phyloP scores from a whole-genome alignment of 768 basidiomycete species.

The Paxillus involutus region DNA sequence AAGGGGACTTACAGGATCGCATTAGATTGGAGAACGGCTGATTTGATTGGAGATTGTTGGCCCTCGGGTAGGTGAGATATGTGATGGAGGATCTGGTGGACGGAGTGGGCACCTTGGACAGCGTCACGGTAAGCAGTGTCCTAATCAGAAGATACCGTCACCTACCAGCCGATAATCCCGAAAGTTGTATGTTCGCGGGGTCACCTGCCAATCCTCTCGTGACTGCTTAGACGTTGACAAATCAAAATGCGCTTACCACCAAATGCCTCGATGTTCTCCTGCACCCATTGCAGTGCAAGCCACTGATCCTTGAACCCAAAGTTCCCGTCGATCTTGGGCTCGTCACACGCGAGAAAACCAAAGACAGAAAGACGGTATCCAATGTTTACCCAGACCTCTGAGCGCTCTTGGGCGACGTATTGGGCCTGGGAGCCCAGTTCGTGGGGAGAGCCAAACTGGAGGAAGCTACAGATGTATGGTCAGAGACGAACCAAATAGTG shows the following conservation, averaged over 20 bases:
- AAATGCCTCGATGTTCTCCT: slow-evolving; percentile 62
- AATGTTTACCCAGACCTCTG: slow-evolving; percentile 75
- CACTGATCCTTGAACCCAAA: slow-evolving; percentile 87
- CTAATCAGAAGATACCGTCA: background rate
- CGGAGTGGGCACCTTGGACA: slow-evolving; percentile 64
- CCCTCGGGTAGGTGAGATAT: slow-evolving; percentile 61
- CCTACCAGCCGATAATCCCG: slow-evolving; percentile 72
- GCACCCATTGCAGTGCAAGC: slow-evolving; percentile 73
- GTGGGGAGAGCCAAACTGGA: slow-evolving; percentile 80
- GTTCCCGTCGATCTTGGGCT: slow-evolving; percentile 64
- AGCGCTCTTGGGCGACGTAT: slow-evolving; percentile 59
- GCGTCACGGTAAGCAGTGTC: background rate
- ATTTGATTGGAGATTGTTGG: slow-evolving; percentile 59
- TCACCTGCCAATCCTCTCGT: slow-evolving; percentile 43
- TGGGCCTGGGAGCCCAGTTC: slow-evolving; percentile 60
- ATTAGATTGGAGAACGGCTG: slow-evolving; percentile 72
- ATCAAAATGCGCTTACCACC: slow-evolving; percentile 49
- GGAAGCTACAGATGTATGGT: slow-evolving; percentile 46
- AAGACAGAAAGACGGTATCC: slow-evolving; percentile 77
- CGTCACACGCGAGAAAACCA: slow-evolving; percentile 70
- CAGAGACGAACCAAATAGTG: background rate
- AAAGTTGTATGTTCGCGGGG: slow-evolving; percentile 57
- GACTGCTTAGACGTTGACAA: background rate
- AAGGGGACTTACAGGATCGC: slow-evolving; percentile 55
- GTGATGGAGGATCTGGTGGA: slow-evolving; percentile 73